Evolutionary conservation across 371 early-diverging fungal genomes (phyloP), one percentile per base, ranked within the genome.

Genomic region (Conidiobolus incongruus): DNA sequence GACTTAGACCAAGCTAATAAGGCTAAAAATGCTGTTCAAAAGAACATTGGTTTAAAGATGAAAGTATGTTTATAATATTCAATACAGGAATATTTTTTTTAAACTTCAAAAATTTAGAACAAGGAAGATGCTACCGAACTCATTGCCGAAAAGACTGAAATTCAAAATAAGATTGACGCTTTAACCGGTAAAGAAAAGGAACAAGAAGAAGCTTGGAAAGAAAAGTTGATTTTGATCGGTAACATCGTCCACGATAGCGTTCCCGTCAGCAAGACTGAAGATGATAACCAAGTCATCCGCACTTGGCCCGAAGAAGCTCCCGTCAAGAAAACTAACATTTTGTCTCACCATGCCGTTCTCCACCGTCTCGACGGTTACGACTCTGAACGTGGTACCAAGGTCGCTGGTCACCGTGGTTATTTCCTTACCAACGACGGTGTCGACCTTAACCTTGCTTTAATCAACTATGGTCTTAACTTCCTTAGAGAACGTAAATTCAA

Each of bases 371-470:
- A 72, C 46, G 97, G 92, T 38, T 89, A 80, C 53, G 95, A 99
- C 55, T 70, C 81, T 49, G 84, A 79, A 44, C 74, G 99, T 52
- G 94, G 86, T 62, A 70, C 88, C 54, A 92, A 92, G 50, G 83
- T 99, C 39, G 86, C 96, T 26, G 98, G 99, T 15, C 99, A 99
- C 65, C 90, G 99, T 54, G 99, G 96, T 38, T 99, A 94, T 61
- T 99, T 94, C 62, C 68, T 99, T 54, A 86, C 78, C 16, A 88
- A 83, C 31, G 78, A 73, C 5, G 95, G 98, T 56, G 97, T 98
- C 16, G 88, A 91, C 53, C 70, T 99, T 44, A 92, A 91, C 61
- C 63, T 91, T 53, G 98, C 97, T 28, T 68, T 99, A 56, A 79
- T 92, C 58, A 82, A 76, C 57, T 99, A 99, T 58, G 99, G 99